These are phyloP conservation scores for Ogataea dorogensis DNA, from an alignment of 805 yeast species.

Conservation along the genomic window DNA sequence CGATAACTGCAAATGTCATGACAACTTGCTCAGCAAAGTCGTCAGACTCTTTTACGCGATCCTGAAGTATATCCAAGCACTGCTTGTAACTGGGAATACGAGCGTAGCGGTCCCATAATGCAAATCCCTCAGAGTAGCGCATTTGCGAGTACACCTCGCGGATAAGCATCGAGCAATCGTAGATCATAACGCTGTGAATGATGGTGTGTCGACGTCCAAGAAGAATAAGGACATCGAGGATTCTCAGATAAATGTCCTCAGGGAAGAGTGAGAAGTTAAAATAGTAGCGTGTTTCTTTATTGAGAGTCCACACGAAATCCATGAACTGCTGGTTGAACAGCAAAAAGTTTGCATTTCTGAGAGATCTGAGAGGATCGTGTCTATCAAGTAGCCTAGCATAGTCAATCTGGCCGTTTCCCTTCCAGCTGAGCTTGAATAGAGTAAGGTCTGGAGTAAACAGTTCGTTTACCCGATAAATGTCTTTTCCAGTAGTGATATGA, in stretches of 20 bases:
- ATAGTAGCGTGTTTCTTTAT: slow-evolving; percentile 1
- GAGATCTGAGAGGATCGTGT: slow-evolving; percentile 1
- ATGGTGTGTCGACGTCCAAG: background rate
- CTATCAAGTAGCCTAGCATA: background rate
- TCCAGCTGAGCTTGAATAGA: too few relatives aligned
- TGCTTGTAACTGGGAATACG: slow-evolving; percentile 4
- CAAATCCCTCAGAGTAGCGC: background rate
- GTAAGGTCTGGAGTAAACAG: too few relatives aligned
- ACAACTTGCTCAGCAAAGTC: slow-evolving; percentile 5
- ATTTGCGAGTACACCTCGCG: slow-evolving; percentile 1
- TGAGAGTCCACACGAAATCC: slow-evolving; percentile 8
- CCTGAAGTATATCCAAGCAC: slow-evolving; percentile 3
- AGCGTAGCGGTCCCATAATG: background rate
- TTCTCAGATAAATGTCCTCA: slow-evolving; percentile 1
- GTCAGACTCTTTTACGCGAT: background rate
- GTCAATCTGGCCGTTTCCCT: too few relatives aligned
- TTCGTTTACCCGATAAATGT: too few relatives aligned
- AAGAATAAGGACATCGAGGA: background rate
- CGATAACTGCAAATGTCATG: slow-evolving; percentile 7
- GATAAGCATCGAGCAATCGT: slow-evolving; percentile 1
- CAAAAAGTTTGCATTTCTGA: background rate
- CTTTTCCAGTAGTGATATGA: too few relatives aligned
- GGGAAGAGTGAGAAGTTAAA: slow-evolving; percentile 3
- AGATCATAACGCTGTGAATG: background rate
- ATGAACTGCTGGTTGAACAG: background rate